Evolutionary conservation across 169 alveolate genomes (phyloP), one percentile per base, ranked within the genome.

Genomic region (Plasmodium inui): DNA sequence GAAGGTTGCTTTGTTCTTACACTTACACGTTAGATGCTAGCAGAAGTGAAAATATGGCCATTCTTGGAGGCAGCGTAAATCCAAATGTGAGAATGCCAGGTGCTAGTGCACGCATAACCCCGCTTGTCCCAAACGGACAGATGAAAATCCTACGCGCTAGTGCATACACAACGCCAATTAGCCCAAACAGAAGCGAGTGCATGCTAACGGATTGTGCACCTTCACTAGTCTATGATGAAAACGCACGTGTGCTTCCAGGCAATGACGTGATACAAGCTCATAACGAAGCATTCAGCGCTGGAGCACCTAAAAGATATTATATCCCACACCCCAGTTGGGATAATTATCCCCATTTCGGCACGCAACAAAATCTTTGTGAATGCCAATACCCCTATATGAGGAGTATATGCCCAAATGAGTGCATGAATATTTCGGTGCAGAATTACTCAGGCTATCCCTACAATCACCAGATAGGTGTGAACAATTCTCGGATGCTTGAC

Each of bases 311-410:
- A 28, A 17, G 8, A n/a, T 26, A 80, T 17, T 17, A 53, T 19
- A 46, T 22, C 32, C 55, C 39, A 41, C 8, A 80, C 28, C 41
- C 41, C 53, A 12, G 34, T 14, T 19, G 46, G 61, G 53, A 37
- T 37, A 84, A 84, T 84, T 37, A 28, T 14, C n/a, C 78, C 22
- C 32, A 71, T 41, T 70, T 71, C 55, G 28, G 26, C 41, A 86
- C 46, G 22, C 53, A 86, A 8, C 26, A 76, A 26, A 46, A 37
- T 55, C 39, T 30, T 57, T 8, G 67, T 32, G 44, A 74, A 76
- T 74, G 50, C 30, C 37, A 26, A 7, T 19, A 19, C 26, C 53
- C 61, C 37, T 50, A 53, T 39, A 53, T 28, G 3, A 86, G 55
- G 9, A 76, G 30, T 9, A 28, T 22, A 17, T 19, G 5, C 28